Evolutionary conservation across 306 rosid species (phyloP), one percentile per base, ranked within the genome.

Genomic region (Sphenostylis stenocarpa): DNA sequence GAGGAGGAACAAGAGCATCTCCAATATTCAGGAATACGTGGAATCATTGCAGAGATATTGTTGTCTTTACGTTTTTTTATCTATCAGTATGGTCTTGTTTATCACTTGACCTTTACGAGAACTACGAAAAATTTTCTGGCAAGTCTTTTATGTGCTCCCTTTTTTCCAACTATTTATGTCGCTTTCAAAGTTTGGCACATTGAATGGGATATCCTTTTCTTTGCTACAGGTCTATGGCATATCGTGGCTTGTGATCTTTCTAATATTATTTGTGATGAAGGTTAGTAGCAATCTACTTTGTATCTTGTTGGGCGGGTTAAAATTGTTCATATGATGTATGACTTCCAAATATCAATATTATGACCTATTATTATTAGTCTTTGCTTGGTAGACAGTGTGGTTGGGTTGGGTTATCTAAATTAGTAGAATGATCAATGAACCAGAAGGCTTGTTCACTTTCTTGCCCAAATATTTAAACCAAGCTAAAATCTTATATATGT

Each of bases 1-100:
- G 98, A 95, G 80, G 97, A 89, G 86, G 97, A 92, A 80, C 99
- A 90, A 77, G 97, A 90, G 77, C 99, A 95, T 89, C 97, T 95
- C 69, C 91, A 58, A 44, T 73, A 95, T 85, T 92, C 98, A 11
- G 98, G 97, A 76, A 87, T 64, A 49, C 96, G 98, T 2, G 98
- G 98, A 70, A 86, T 89, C 49, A 56, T 89, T 16, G 90, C 88
- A 5, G 98, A 90, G 84, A 95, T 95, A 76, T 64, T 95, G 69
- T 80, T 95, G 70, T 82, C 97, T 47, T 67, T 91, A n/a, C 91
- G 98, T 2, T 95, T 95, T 86, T 95, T 95, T 78, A 86, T 95
- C 83, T 95, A 95, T 85, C 98, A 95, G 84, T 95, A 87, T 79
- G 98, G 98, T 66, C 93, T 95, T 44, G 98, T 95, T 8, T 95